Evolutionary conservation across 768 basidiomycete species (phyloP), one percentile per base, ranked within the genome.

Genomic region (Rhizopogon vinicolor): DNA sequence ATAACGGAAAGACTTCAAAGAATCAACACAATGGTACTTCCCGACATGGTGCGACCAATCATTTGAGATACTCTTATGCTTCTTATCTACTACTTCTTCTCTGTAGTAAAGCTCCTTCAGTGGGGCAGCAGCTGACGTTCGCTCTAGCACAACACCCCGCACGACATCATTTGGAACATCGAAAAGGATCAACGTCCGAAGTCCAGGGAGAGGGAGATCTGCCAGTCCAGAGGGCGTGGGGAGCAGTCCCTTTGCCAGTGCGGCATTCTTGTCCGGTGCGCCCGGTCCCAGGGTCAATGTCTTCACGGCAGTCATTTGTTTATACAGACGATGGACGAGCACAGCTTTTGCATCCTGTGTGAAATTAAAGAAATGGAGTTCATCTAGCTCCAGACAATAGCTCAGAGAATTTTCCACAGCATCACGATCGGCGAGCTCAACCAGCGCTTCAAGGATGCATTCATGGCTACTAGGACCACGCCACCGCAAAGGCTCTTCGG

Each of bases 261-360:
- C 12, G n/a, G 12, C 2, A 46, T 33, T 33, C 7, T 14, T 0
- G n/a, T 7, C 12, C 18, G 4, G 7, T 2, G 7, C 1, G 29
- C 31, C 31, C 18, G 31, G 45, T 19, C 45, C 45, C 18, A 46
- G 31, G 3, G 45, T 33, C 45, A 46, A 46, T 7, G 12, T 19
- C 7, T 33, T 13, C 12, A 46, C 18, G 3, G 12, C 19, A 2
- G 9, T 1, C 31, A 46, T 33, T 29, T 46, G 31, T 31, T 6
- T 33, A 12, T 19, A 46, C 12, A 46, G 29, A 12, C 29, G 31
- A 33, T 13, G 45, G 7, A 46, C 7, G 12, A 46, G 12, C 7
- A 1, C 31, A 7, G 45, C 3, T 12, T 33, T 3, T 33, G 3
- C 6, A 12, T 3, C 0, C 3, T 12, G 2, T 13, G 1, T n/a